These are phyloP conservation scores for Chrysosporium keratinophilum DNA, from an alignment of 2,329 filamentous ascomycete genomes.

Conservation along the genomic window DNA sequence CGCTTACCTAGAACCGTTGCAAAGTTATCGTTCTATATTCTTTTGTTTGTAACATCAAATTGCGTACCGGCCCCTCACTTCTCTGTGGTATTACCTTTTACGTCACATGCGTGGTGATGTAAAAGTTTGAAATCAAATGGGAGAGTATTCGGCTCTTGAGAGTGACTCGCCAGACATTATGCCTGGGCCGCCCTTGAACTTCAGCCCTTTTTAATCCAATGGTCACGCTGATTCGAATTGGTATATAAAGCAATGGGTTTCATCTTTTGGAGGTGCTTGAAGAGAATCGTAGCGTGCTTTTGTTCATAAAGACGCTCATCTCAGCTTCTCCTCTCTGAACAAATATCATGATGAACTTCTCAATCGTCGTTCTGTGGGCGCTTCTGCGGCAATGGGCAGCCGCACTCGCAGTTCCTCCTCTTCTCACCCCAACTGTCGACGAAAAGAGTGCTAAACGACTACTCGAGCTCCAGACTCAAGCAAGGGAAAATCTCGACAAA, in stretches of 20 bases:
- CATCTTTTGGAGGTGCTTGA: neutral
- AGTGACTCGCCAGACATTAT: neutral
- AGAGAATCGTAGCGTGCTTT: neutral
- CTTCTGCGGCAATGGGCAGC: neutral
- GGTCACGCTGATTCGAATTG: neutral
- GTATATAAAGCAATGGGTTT: neutral
- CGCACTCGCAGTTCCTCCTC: neutral
- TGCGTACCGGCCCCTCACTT: too few species aligned
- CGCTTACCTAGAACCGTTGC: too few species aligned
- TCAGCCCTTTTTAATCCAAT: neutral
- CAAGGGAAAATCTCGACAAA: conserved; percentile 8
- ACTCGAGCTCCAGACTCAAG: conserved; percentile 13
- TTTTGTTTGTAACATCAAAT: too few species aligned
- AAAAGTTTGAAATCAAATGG: too few species aligned
- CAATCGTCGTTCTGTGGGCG: neutral
- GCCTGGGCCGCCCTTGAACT: neutral
- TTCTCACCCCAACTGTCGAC: conserved; percentile 6
- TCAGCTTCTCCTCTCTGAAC: neutral
- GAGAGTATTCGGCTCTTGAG: too few species aligned
- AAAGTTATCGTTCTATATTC: too few species aligned
- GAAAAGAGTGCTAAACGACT: conserved; percentile 6
- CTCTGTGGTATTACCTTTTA: too few species aligned
- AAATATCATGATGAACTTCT: neutral
- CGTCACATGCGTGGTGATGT: too few species aligned
- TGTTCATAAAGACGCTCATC: too few species aligned